Conservation (phyloP, 2,329 filamentous ascomycete species). For the Aspergillus texensis region DNA sequence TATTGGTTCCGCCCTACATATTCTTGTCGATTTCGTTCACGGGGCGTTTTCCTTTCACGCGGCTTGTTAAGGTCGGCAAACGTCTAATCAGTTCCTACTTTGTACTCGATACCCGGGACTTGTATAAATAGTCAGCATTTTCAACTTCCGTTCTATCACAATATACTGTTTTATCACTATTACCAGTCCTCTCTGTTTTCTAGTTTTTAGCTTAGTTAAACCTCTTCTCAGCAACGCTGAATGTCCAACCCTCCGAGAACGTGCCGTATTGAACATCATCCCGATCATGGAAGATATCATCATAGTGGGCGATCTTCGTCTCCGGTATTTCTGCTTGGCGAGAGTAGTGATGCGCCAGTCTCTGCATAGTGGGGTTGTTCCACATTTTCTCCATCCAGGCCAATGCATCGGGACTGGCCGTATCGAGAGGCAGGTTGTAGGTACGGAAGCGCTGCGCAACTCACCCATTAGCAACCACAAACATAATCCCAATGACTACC, state of each 20-base stretch:
- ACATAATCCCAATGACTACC: no score
- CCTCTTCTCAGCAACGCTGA: slow-evolving; percentile 16
- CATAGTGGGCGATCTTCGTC: slow-evolving; percentile 31
- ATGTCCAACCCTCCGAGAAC: slow-evolving; percentile 35
- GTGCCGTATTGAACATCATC: slow-evolving; percentile 29
- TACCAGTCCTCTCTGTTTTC: rapidly evolving
- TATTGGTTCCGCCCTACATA: background rate
- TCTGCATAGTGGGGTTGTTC: slow-evolving; percentile 30
- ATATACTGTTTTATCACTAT: background rate
- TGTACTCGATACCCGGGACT: background rate
- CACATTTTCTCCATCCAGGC: slow-evolving; percentile 40
- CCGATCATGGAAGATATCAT: slow-evolving; percentile 32
- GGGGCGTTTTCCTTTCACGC: background rate
- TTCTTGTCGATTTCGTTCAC: background rate
- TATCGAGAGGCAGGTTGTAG: slow-evolving; percentile 32
- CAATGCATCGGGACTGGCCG: slow-evolving; percentile 29
- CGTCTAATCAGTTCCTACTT: background rate
- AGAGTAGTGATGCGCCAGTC: slow-evolving; percentile 29
- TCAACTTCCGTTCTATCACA: background rate
- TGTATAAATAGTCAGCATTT: background rate
- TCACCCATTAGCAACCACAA: background rate
- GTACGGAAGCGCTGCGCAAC: slow-evolving; percentile 34
- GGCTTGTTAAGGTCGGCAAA: background rate
- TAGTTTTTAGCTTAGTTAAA: background rate
- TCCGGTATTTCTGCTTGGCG: slow-evolving; percentile 32